Evolutionary conservation across 805 yeast genomes (phyloP).

Genomic region (Metschnikowia rubicola): DNA sequence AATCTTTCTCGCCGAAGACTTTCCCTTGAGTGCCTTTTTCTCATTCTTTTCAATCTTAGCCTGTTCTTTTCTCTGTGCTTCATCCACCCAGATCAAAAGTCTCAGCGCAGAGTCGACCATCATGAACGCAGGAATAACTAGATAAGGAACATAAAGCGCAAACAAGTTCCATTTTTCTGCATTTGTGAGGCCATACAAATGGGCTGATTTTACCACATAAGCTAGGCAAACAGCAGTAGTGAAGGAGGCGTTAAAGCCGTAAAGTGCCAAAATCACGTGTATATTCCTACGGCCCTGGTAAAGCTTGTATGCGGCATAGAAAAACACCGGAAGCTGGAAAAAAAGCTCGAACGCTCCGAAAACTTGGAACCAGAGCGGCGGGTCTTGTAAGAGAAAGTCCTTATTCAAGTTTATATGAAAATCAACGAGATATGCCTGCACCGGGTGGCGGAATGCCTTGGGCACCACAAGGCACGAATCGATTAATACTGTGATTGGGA

Average conservation of each 20-base stretch:
- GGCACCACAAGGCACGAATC: slow-evolving; percentile 77
- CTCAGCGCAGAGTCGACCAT: slow-evolving; percentile 37
- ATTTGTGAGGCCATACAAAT: slow-evolving; percentile 33
- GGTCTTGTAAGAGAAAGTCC: slow-evolving; percentile 60
- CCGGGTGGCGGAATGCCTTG: slow-evolving; percentile 35
- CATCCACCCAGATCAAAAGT: slow-evolving; percentile 7
- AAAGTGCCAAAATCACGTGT: slow-evolving; percentile 46
- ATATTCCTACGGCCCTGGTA: slow-evolving; percentile 15
- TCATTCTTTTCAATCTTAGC: too few species aligned
- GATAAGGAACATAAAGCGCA: slow-evolving; percentile 65
- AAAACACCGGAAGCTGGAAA: slow-evolving; percentile 79
- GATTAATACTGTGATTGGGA: slow-evolving; percentile 69
- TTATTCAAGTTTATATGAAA: slow-evolving; percentile 65
- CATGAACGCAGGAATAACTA: slow-evolving; percentile 60
- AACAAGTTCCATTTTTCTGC: slow-evolving; percentile 43
- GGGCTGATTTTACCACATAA: slow-evolving; percentile 40
- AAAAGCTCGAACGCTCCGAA: slow-evolving; percentile 72
- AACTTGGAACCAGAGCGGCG: slow-evolving; percentile 69
- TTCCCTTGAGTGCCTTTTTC: too few species aligned
- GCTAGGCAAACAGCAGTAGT: slow-evolving; percentile 74
- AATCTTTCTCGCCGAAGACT: too few species aligned
- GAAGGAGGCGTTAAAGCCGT: slow-evolving; percentile 79
- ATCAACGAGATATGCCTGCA: slow-evolving; percentile 49
- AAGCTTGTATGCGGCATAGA: slow-evolving; percentile 36
- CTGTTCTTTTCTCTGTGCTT: background rate